Evolutionary conservation across 2,329 filamentous ascomycete genomes (phyloP), one percentile per base, ranked within the genome.

Genomic region (Arthrobotrys musiformis): DNA sequence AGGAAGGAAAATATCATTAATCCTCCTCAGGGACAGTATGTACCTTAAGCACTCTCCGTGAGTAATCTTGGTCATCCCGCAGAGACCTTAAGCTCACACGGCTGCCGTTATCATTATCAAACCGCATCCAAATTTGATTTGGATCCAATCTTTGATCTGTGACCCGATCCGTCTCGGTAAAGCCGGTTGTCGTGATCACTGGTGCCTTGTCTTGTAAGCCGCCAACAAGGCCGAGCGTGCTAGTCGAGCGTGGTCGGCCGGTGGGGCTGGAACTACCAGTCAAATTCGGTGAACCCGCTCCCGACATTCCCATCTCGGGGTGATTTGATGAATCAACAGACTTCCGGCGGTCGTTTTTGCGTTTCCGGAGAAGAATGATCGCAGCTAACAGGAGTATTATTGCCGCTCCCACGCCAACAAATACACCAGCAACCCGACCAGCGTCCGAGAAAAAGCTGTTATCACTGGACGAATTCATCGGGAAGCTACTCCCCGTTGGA

Each of bases 261-360:
- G 35, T 70, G 15, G 72, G 64, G 17, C 64, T 70, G 50, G 64
- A 64, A 60, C 64, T 70, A 76, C 72, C 64, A 66, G 64, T 70
- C 64, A 70, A 15, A 24, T 64, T 50, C 11, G 72, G 72, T 48
- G 72, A 76, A 13, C 64, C 64, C 15, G 64, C 30, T 56, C 72
- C 72, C 8, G 72, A 76, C 72, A 76, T 76, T 46, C 72, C 72
- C 72, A 76, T 76, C 72, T 76, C 72, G n/a, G 72, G 72, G 26
- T 76, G 46, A 19, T 64, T 50, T 4, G 72, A 70, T 19, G 72
- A 76, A 17, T 63, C 72, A 4, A 76, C 48, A n/a, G 72, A 76
- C 22, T 76, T 76, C 22, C 72, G 64, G 19, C 72, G 22, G 28
- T 76, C 72, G 13, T 64, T 70, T n/a, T 54, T 68, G 24, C 72